Evolutionary conservation across 345 rosid genomes (phyloP).

Genomic region (Geranium brycei): DNA sequence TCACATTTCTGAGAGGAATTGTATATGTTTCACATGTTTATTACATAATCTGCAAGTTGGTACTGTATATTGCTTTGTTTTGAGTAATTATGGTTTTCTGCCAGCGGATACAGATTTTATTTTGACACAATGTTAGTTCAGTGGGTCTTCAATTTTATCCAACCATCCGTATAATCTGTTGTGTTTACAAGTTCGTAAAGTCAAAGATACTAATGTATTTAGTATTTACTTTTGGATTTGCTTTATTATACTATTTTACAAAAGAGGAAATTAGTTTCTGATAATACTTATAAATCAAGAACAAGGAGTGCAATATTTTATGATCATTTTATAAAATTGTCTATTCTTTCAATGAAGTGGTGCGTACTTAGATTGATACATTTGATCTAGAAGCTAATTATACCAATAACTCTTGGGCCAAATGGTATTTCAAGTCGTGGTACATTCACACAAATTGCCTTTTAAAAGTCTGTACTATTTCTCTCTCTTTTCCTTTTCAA

Average conservation of each 20-base stretch:
- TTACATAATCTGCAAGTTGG: too few relatives aligned
- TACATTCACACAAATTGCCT: too few relatives aligned
- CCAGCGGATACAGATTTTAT: neutral
- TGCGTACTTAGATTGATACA: neutral
- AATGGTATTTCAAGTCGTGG: too few relatives aligned
- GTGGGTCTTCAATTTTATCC: neutral
- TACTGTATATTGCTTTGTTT: neutral
- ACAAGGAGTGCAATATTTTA: neutral
- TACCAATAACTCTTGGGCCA: too few relatives aligned
- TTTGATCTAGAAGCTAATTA: neutral
- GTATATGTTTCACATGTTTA: too few relatives aligned
- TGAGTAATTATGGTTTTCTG: neutral
- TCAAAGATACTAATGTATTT: neutral
- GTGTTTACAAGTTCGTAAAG: neutral
- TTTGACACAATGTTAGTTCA: neutral
- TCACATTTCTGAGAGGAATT: too few relatives aligned
- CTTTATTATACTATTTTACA: neutral
- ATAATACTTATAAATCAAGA: too few relatives aligned
- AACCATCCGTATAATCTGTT: neutral
- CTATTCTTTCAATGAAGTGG: neutral
- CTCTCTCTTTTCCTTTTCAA: neutral
- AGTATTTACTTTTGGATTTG: neutral
- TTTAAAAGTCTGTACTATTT: neutral
- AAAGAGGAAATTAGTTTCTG: neutral
- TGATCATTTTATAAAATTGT: too few relatives aligned